Evolutionary conservation across 208 protist genomes (phyloP), one percentile per base, ranked within the genome.

Genomic region (Crithidia acanthocephali): DNA sequence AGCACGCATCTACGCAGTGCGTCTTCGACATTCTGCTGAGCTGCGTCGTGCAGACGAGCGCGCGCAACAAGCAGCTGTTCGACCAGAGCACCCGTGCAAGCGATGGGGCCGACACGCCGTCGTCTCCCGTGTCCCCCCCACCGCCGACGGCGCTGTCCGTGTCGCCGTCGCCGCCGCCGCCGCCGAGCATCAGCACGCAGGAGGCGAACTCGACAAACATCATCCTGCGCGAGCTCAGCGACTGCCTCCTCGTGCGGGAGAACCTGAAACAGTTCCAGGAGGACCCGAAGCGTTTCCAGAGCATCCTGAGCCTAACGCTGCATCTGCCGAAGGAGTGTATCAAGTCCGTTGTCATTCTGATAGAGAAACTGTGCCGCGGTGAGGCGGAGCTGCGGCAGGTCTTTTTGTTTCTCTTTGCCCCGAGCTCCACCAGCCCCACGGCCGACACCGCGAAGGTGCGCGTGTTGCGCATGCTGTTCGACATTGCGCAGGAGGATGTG

Each of bases 381-480:
- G 76, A 71, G 53, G 52, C 62, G 0, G 83, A 95, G 74, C 81
- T 94, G 73, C 87, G 87, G 59, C 74, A 73, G 15, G 81, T 81
- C 18, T 77, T 96, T 30, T 52, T 68, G 18, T 93, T 94, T 59
- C 80, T 94, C 60, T 79, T 93, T 16, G 56, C 68, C 22, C 74
- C 84, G n/a, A 69, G 61, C 53, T 48, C 52, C 27, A 16, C 57
- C 48, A 51, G 56, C 56, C 65, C 72, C 30, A 83, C 79, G 1
- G 61, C 68, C 3, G 88, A 92, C 71, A 64, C 78, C 28, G 80
- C 84, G 50, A 95, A 94, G 80, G 83, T 85, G 48, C 85, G 83
- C 37, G 74, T 97, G 23, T 50, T 97, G 62, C 84, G 84, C 55
- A 97, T 97, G 92, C 79, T 97, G n/a, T 97, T 90, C 71, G 90